Base-by-base conservation (phyloP, 345 rosid species). In the Sisymbrium irio region DNA sequence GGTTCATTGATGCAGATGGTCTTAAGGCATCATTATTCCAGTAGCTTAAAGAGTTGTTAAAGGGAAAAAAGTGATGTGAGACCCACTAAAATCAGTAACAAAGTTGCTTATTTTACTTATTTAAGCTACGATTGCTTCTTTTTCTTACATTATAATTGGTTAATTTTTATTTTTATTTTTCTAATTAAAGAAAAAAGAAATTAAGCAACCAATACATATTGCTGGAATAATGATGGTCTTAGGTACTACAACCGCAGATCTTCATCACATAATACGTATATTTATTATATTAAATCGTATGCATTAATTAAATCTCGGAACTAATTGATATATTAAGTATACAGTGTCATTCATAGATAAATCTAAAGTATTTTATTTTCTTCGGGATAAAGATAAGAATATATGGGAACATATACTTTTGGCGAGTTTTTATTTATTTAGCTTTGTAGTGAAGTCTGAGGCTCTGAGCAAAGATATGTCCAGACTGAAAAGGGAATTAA, bases 401-500 rank as follows among this genome's bases (percentile, higher is more conserved):
- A 57, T 11, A 56, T 45, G 40, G 41, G 58, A 25, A 67, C 36
- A 40, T 28, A 74, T 37, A 51, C 56, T 75, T 65, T 59, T 66
- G 55, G 49, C 50, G 19, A 49, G 6, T 66, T 49, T 71, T 51
- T 28, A n/a, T n/a, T 4, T 37, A 9, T n/a, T 27, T 46, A 59
- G 18, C 18, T 74, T 67, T 49, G 11, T 41, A 40, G 32, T 60
- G 62, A 60, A 67, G 69, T 41, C 69, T 67, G 47, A 67, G 39
- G 60, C 63, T 41, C 69, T 67, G 47, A 67, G 39, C 69, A 67
- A 75, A 67, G 67, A 67, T 50, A 75, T 60, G 68, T 47, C 37
- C 44, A 66, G 45, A 28, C 78, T 57, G 18, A 66, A 59, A 74
- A 67, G 30, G 5, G 0, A 58, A 30, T 7, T 57, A 33, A 55